Percentiles rank a stretch among this genome's conserved stretches.
Evolutionary conservation across 345 rosid species (phyloP).

Genomic region (Gossypium thurberi): DNA sequence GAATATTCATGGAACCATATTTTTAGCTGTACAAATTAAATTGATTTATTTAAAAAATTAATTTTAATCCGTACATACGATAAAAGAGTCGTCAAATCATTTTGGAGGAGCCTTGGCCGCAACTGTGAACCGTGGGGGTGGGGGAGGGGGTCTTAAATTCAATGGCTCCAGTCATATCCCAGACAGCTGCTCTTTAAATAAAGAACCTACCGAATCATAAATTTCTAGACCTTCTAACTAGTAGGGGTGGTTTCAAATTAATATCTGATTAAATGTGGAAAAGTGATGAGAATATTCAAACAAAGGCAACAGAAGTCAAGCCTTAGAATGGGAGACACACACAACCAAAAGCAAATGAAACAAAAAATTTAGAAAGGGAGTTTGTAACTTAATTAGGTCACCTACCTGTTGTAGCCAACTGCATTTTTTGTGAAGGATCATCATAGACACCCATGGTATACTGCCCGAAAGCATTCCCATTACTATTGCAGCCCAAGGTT

Average conservation of each 20-base stretch:
- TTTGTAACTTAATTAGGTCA: neutral
- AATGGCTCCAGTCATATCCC: neutral
- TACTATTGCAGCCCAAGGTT: constrained; percentile 87
- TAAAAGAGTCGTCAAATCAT: too few relatives aligned
- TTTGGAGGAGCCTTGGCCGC: neutral
- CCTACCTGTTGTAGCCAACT: constrained; percentile 56
- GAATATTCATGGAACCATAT: too few relatives aligned
- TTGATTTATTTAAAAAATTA: too few relatives aligned
- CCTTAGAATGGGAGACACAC: too few relatives aligned
- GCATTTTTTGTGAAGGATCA: constrained; percentile 77
- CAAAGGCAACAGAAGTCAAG: neutral
- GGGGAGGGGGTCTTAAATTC: neutral
- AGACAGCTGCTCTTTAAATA: neutral
- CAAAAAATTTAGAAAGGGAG: neutral
- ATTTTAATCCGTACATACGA: too few relatives aligned
- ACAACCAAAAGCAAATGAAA: neutral
- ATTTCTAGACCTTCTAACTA: neutral
- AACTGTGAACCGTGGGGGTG: neutral
- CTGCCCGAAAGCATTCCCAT: constrained; percentile 75
- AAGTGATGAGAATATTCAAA: neutral
- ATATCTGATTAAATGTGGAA: neutral
- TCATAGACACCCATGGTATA: constrained; percentile 92
- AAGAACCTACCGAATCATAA: neutral
- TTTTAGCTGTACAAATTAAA: too few relatives aligned
- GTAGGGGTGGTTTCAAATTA: neutral